These are phyloP conservation scores for Botrytis pseudocinerea DNA, from an alignment of 2,329 filamentous ascomycete species.

Conservation along the genomic window DNA sequence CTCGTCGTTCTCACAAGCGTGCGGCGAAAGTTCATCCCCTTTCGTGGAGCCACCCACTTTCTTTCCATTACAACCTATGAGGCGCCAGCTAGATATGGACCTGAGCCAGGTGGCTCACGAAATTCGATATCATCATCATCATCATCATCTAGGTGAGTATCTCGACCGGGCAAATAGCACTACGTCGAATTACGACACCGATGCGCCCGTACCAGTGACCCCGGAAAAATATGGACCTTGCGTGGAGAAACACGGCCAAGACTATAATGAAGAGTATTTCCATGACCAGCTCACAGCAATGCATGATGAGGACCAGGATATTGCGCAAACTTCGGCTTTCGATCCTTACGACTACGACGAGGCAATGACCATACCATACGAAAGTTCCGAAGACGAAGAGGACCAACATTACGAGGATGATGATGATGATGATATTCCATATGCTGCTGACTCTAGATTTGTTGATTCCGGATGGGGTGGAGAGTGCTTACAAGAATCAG, in stretches of 20 bases:
- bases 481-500: conserved; percentile 87
- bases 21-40: conserved; percentile 40
- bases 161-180: conserved; percentile 32
- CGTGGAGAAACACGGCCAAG: conserved; percentile 29
- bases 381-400: conserved; percentile 38
- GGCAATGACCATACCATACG: conserved; percentile 20
- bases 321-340: not conserved
- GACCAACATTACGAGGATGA: conserved; percentile 43
- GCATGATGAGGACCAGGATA: not conserved
- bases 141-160: conserved; percentile 55
- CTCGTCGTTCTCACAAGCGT: conserved; percentile 39
- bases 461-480: conserved; percentile 72
- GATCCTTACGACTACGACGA: conserved; percentile 32
- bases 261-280: conserved; percentile 30
- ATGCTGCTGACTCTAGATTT: conserved; percentile 57
- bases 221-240: conserved; percentile 14
- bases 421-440: conserved; percentile 55
- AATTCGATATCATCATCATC: conserved; percentile 46
- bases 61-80: conserved; percentile 33
- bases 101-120: conserved; percentile 31
- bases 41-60: conserved; percentile 37
- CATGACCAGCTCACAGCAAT: conserved; percentile 28
- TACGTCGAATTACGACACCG: conserved; percentile 52
- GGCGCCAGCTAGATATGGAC: conserved; percentile 33
- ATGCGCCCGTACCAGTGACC: conserved; percentile 7